Conservation (phyloP, 1,139 yeast species). For the Yamadazyma conglobata region DNA sequence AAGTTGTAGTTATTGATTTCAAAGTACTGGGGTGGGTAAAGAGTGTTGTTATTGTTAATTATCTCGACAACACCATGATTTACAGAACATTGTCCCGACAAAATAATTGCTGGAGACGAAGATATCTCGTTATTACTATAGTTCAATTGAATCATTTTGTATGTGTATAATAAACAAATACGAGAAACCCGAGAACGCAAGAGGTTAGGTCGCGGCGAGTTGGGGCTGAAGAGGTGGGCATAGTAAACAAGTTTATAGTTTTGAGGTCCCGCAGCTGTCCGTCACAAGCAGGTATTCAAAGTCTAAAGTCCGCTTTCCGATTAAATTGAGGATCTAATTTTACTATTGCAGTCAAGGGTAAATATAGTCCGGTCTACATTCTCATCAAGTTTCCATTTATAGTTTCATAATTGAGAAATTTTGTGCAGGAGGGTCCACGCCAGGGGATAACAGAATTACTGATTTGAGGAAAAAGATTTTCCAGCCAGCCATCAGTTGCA, state of each 20-base stretch:
- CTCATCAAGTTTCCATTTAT: slow-evolving; percentile 1
- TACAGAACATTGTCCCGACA: slow-evolving; percentile 17
- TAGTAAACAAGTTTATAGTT: no score
- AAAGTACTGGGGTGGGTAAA: slow-evolving; percentile 67
- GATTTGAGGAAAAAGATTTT: no score
- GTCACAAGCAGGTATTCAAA: no score
- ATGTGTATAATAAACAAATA: no score
- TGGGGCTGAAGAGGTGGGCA: no score
- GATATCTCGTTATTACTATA: slow-evolving; percentile 36
- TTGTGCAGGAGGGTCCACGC: not conserved
- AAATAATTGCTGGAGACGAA: slow-evolving; percentile 40
- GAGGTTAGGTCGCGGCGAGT: no score
- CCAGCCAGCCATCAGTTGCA: slow-evolving; percentile 5
- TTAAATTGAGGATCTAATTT: no score
- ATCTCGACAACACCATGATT: slow-evolving; percentile 29
- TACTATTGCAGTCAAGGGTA: no score
- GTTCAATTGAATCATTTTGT: slow-evolving; percentile 25
- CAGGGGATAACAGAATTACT: no score
- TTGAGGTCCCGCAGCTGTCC: no score
- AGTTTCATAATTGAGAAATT: slow-evolving; percentile 1
- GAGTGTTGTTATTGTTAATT: slow-evolving; percentile 38
- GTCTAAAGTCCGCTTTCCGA: no score
- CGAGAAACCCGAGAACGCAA: no score
- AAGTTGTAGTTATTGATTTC: slow-evolving; percentile 71
- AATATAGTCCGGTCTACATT: not conserved